Conservation (phyloP, 2,329 filamentous ascomycete genomes). For the Aphanoascus verrucosus region DNA sequence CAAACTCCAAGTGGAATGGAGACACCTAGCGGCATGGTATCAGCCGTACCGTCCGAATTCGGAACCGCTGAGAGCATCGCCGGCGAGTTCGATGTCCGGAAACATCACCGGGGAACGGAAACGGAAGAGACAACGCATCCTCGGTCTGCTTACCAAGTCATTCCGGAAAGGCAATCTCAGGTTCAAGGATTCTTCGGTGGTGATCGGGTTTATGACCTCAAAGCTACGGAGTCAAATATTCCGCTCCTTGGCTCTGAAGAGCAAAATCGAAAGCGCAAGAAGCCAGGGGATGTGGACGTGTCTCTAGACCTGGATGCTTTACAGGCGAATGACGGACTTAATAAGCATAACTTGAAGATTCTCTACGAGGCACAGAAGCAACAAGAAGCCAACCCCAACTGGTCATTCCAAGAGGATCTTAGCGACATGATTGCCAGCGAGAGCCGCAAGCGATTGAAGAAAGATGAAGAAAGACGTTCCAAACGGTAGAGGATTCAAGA, state of each 20-base stretch:
- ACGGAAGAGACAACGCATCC: conserved; percentile 69
- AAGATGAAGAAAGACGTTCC: conserved; percentile 66
- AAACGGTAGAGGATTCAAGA: conserved; percentile 35
- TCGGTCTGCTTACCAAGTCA: conserved; percentile 74
- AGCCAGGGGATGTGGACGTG: conserved; percentile 89
- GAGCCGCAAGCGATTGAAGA: conserved; percentile 78
- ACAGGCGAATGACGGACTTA: conserved; percentile 61
- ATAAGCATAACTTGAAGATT: conserved; percentile 70
- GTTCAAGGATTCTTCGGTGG: conserved; percentile 93
- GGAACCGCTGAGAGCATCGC: conserved; percentile 63
- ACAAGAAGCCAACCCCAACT: conserved; percentile 56
- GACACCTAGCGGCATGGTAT: conserved; percentile 70
- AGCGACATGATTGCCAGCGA: conserved; percentile 95
- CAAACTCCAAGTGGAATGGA: conserved; percentile 68
- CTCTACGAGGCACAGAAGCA: conserved; percentile 65
- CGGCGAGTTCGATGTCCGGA: conserved; percentile 84
- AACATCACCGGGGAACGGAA: conserved; percentile 71
- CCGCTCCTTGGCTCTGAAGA: conserved; percentile 74
- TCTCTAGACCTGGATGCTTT: conserved; percentile 79
- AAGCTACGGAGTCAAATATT: conserved; percentile 46
- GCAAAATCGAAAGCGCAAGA: conserved; percentile 74
- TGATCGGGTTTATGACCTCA: conserved; percentile 85
- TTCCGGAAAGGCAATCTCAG: conserved; percentile 76
- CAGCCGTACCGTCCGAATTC: conserved; percentile 70
- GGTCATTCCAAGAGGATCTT: conserved; percentile 77